Evolutionary conservation across 2,329 filamentous ascomycete species (phyloP).

Genomic region (Westerdykella sp.): DNA sequence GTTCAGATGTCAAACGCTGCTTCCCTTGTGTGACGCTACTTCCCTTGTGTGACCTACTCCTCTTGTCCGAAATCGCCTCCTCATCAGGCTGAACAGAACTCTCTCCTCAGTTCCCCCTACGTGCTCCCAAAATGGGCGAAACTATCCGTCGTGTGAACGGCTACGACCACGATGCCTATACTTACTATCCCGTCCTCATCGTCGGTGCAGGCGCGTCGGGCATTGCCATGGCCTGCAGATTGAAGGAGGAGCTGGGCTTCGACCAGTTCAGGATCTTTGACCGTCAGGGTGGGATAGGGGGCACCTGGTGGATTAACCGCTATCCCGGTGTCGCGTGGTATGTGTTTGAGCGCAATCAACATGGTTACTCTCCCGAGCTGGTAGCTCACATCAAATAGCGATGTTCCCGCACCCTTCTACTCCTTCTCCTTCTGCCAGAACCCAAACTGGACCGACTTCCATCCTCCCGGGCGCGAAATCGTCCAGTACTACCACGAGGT

Average conservation of each 20-base stretch:
- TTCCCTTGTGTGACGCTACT: too few relatives aligned
- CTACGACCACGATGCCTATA: slow-evolving; percentile 36
- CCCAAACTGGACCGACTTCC: slow-evolving; percentile 45
- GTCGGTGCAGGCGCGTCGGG: slow-evolving; percentile 59
- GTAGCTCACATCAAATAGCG: slow-evolving; percentile 9
- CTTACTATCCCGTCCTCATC: slow-evolving; percentile 47
- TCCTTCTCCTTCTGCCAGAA: slow-evolving; percentile 53
- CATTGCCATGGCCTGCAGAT: slow-evolving; percentile 54
- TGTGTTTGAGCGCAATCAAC: slow-evolving; percentile 32
- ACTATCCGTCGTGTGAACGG: slow-evolving; percentile 35
- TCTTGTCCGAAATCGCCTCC: too few relatives aligned
- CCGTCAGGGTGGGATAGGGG: slow-evolving; percentile 51
- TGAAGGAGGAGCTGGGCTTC: slow-evolving; percentile 53
- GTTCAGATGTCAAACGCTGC: too few relatives aligned
- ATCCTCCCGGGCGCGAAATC: slow-evolving; percentile 47
- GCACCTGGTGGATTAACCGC: slow-evolving; percentile 59
- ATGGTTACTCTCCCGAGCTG: not conserved
- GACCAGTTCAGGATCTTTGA: slow-evolving; percentile 58
- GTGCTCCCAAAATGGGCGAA: slow-evolving; percentile 15
- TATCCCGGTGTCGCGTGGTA: slow-evolving; percentile 55
- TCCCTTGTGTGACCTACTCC: too few relatives aligned
- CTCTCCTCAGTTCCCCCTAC: too few relatives aligned
- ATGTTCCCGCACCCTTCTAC: slow-evolving; percentile 51
- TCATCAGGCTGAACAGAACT: too few relatives aligned
- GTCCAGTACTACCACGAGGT: slow-evolving; percentile 49